These are phyloP conservation scores for Cenchrus purpureus DNA, from an alignment of 176 grass and related monocot genomes.

Conservation along the genomic window DNA sequence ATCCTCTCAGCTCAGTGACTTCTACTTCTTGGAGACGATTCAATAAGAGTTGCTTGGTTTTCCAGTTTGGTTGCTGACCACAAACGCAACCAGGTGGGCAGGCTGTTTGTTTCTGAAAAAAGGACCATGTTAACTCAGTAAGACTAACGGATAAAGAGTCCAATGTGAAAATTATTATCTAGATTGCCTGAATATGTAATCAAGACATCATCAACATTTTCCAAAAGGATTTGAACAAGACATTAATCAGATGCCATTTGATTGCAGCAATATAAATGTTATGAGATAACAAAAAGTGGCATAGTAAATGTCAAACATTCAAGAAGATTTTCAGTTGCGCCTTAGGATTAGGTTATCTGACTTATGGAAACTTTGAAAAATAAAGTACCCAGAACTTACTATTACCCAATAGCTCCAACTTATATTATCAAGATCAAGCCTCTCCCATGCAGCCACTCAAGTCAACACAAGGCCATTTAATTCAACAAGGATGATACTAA, in stretches of 20 bases:
- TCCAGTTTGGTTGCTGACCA: slow-evolving; percentile 13
- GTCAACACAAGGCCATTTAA: not conserved
- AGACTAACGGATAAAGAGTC: not conserved
- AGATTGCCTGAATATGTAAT: not conserved
- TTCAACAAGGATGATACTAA: not conserved
- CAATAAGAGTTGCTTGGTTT: not conserved
- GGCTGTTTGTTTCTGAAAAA: too few species aligned
- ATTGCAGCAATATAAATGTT: not conserved
- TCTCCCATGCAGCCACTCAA: not conserved
- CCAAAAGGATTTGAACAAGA: not conserved
- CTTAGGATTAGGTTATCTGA: not conserved
- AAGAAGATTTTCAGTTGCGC: not conserved
- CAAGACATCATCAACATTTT: not conserved
- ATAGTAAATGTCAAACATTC: not conserved
- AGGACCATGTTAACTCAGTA: not conserved
- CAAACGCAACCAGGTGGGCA: slow-evolving; percentile 5
- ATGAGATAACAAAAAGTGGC: not conserved
- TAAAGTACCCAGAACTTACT: not conserved
- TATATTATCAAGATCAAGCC: not conserved
- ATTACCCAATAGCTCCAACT: not conserved
- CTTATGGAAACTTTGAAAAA: not conserved
- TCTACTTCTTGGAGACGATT: slow-evolving; percentile 24
- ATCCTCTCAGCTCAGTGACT: not conserved
- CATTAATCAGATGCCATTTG: not conserved
- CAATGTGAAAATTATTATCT: not conserved